phyloP scores from a whole-genome alignment of 345 rosid genomes.

The Lenwebbia sp. region DNA sequence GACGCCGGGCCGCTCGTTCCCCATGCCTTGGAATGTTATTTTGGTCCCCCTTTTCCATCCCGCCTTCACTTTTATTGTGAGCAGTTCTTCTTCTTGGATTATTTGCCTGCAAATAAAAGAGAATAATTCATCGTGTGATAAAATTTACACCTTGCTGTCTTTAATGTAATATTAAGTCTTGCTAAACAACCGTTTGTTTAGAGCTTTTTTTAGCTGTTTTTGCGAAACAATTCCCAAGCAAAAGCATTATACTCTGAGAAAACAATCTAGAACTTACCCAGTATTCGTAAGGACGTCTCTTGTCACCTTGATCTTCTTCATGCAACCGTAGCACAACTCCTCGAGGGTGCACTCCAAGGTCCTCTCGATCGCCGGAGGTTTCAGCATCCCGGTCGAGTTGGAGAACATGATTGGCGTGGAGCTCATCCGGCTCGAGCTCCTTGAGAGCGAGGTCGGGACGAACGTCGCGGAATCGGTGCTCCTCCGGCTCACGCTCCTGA shows the following conservation, averaged over 20 bases:
- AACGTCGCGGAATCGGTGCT: conserved; percentile 3
- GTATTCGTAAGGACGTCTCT: conserved; percentile 53
- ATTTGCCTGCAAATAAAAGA: conserved; percentile 20
- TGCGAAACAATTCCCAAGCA: not conserved
- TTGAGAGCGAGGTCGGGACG: conserved; percentile 3
- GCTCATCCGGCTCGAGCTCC: conserved; percentile 28
- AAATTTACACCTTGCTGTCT: not conserved
- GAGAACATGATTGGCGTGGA: conserved; percentile 62
- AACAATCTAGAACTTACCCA: conserved; percentile 30
- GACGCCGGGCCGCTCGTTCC: conserved; percentile 48
- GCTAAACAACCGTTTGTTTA: not conserved
- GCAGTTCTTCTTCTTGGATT: conserved; percentile 46
- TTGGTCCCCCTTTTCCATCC: conserved; percentile 85
- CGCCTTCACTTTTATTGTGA: conserved; percentile 64
- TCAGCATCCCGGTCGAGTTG: conserved; percentile 44
- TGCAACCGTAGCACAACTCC: conserved; percentile 72
- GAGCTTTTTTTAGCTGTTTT: not conserved
- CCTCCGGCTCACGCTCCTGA: conserved; percentile 8
- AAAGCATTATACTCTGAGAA: not conserved
- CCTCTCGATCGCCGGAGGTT: conserved; percentile 51
- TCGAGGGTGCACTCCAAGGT: conserved; percentile 74
- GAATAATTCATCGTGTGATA: no score
- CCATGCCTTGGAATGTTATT: conserved; percentile 80
- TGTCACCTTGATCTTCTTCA: conserved; percentile 59
- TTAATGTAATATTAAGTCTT: not conserved